Evolutionary conservation across 495 filamentous ascomycete species (phyloP).

Genomic region (Friedmanniomyces endolithicus): DNA sequence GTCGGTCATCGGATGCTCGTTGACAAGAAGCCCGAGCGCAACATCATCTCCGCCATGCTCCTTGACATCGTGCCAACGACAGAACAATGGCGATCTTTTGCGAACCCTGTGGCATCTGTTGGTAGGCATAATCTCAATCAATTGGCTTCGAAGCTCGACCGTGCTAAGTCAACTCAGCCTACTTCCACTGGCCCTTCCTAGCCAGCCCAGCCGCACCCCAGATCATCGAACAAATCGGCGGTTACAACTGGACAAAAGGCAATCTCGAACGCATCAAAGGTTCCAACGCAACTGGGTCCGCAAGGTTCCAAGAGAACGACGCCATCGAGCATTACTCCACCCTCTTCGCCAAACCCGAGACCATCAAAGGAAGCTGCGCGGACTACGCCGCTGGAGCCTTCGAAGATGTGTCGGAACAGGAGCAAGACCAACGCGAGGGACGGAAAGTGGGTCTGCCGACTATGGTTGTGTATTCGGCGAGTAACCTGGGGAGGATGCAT

Average conservation of each 20-base stretch:
- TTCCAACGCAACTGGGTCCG: constrained; percentile 3
- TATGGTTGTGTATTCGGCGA: constrained; percentile 36
- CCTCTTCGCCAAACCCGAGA: constrained; percentile 8
- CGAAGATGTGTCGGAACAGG: constrained; percentile 34
- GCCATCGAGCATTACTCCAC: constrained; percentile 13
- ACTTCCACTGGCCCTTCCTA: constrained; percentile 22
- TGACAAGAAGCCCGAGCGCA: constrained; percentile 12
- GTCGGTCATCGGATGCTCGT: constrained; percentile 16
- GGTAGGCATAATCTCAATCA: background rate
- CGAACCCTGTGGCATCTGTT: constrained; percentile 9
- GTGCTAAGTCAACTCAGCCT: background rate
- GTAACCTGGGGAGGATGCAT: constrained; percentile 33
- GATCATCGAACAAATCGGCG: constrained; percentile 16
- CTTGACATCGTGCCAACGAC: constrained; percentile 19
- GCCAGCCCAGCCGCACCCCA: constrained; percentile 10
- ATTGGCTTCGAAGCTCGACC: background rate
- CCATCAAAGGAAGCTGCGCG: constrained; percentile 27
- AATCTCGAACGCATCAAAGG: constrained; percentile 4
- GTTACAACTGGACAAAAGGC: background rate
- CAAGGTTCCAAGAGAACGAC: constrained; percentile 7
- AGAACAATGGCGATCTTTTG: constrained; percentile 13
- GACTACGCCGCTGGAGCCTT: constrained; percentile 37
- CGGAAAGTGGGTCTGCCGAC: constrained; percentile 33
- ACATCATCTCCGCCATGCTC: constrained; percentile 16
- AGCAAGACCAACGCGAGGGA: constrained; percentile 33